Conservation (phyloP, 73 alveolate species). For the Paramecium caudatum region DNA sequence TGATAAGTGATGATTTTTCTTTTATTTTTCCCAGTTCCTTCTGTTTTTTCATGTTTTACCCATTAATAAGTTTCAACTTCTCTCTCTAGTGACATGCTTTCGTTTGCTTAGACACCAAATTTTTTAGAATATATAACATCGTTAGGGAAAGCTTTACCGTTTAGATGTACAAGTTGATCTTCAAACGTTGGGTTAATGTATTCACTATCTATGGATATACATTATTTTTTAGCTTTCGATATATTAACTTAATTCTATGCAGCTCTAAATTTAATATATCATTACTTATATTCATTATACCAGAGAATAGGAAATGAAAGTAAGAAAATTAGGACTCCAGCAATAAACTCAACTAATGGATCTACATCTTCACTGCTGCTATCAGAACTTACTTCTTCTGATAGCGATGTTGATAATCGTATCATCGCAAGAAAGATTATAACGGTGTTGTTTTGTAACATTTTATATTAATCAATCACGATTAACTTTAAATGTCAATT, state of each 20-base stretch:
- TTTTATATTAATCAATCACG: no score
- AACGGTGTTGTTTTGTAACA: no score
- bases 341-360: slow-evolving; percentile 30
- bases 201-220: background rate
- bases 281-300: slow-evolving; percentile 16
- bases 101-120: background rate
- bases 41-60: slow-evolving; percentile 1
- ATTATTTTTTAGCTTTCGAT: background rate
- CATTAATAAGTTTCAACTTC: slow-evolving; percentile 46
- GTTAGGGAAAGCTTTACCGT: background rate
- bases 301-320: background rate
- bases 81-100: background rate
- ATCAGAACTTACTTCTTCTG: no score
- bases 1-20: background rate
- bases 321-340: slow-evolving; percentile 1
- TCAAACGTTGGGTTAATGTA: background rate
- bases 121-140: background rate
- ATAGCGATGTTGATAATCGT: no score
- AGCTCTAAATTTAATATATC: background rate
- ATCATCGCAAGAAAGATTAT: no score
- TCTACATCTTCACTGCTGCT: no score
- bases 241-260: slow-evolving; percentile 7
- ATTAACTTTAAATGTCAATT: no score
- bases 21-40: slow-evolving; percentile 7
- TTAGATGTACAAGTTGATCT: background rate